phyloP scores from a whole-genome alignment of 495 filamentous ascomycete genomes.

The Hypoxylon rickii region DNA sequence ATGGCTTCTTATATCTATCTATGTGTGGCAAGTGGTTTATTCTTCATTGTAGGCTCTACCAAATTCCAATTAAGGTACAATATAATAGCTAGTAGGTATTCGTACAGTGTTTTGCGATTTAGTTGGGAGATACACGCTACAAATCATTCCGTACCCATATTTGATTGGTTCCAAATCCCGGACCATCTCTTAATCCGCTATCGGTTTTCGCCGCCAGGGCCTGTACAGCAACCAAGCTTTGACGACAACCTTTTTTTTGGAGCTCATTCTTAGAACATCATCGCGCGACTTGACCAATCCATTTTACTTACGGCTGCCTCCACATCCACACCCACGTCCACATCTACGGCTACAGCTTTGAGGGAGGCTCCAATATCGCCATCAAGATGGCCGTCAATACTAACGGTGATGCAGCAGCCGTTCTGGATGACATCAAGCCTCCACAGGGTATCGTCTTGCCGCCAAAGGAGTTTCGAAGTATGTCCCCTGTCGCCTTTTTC shows the following conservation, averaged over 20 bases:
- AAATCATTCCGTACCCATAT: too few species aligned
- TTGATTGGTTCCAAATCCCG: constrained; percentile 13
- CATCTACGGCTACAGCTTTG: constrained; percentile 5
- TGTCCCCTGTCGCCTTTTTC: constrained; percentile 5
- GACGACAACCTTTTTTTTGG: constrained; percentile 24
- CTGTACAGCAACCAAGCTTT: neutral
- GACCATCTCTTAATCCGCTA: constrained; percentile 23
- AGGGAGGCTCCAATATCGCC: constrained; percentile 35
- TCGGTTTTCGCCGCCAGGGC: neutral
- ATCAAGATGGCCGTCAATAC: constrained; percentile 57
- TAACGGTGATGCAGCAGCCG: constrained; percentile 59
- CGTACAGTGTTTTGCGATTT: too few species aligned
- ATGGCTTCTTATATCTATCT: too few species aligned
- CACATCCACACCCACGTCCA: constrained; percentile 4
- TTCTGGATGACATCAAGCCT: constrained; percentile 65
- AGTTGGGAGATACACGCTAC: too few species aligned
- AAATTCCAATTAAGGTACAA: too few species aligned
- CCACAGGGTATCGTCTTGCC: constrained; percentile 84
- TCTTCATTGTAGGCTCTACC: too few species aligned
- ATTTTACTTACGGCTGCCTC: constrained; percentile 14
- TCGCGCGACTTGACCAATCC: constrained; percentile 21
- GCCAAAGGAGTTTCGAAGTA: constrained; percentile 55
- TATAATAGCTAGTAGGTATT: too few species aligned
- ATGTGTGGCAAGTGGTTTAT: too few species aligned
- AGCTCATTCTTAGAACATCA: constrained; percentile 33